phyloP scores from a whole-genome alignment of 176 grass and related monocot species.

The Carex pumila region DNA sequence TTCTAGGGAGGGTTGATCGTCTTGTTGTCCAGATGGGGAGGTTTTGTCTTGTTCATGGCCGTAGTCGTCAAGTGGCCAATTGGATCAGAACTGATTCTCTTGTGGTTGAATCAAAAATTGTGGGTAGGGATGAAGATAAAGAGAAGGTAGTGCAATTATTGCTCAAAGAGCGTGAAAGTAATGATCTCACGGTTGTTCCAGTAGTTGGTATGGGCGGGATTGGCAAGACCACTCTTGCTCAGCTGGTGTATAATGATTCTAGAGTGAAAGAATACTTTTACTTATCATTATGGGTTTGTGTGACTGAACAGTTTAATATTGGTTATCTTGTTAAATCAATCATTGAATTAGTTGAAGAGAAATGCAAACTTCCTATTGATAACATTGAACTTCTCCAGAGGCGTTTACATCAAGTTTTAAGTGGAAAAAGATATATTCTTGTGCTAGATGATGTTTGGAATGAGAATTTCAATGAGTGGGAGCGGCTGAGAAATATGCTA shows the following conservation, averaged over 20 bases:
- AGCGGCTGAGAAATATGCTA: not conserved
- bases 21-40: too few species aligned
- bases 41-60: too few species aligned
- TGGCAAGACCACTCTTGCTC: constrained; percentile 38
- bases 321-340: not conserved
- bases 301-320: constrained; percentile 22
- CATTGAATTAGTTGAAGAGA: not conserved
- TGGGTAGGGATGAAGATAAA: constrained; percentile 25
- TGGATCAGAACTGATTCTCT: not conserved
- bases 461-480: constrained; percentile 12
- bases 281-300: constrained; percentile 31
- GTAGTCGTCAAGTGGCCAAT: too few species aligned
- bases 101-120: constrained; percentile 10
- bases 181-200: constrained; percentile 18
- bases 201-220: constrained; percentile 39
- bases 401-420: not conserved
- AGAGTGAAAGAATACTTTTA: constrained; percentile 15
- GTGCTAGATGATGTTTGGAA: constrained; percentile 41
- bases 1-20: too few species aligned
- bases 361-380: not conserved
- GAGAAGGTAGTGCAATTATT: constrained; percentile 15
- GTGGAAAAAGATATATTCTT: not conserved
- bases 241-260: constrained; percentile 29
- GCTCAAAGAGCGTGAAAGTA: not conserved
- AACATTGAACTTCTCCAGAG: not conserved